Evolutionary conservation across 495 filamentous ascomycete genomes (phyloP), one percentile per base, ranked within the genome.

Genomic region (Halenospora varia): DNA sequence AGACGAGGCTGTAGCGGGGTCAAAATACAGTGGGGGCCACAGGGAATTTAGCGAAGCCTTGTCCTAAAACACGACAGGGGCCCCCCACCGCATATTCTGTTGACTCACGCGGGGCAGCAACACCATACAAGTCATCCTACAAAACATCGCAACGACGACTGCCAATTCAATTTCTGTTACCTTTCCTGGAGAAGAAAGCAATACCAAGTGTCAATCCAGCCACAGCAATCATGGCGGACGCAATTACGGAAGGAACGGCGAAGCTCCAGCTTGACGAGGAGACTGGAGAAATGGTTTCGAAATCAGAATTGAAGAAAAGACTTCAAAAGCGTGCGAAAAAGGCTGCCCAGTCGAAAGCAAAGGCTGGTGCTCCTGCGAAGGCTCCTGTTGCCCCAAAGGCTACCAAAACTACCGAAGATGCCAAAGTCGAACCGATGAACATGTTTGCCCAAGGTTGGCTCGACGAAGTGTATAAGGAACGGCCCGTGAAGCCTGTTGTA

Each of bases 391-490:
- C 65, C 63, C 17, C 60, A 62, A 58, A 56, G 13, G 44, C 29
- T n/a, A 18, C n/a, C 10, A 1, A 42, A 26, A 24, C 42, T 26
- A n/a, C 26, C 26, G 18, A 53, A 2, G 61, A 63, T 17, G 35
- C 25, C 45, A 75, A 75, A 51, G 46, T 69, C 18, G 67, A 77
- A 25, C 62, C 76, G 6, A 69, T 78, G 49, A 88, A 91, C 60
- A 88, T 94, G 77, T 96, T 97, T 81, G 87, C 87, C 71, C 78
- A 84, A 60, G 92, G 91, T 35, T 97, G 89, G 75, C 80, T 96
- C 25, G 80, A 82, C 59, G 82, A 86, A 2, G 90, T 95, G 35
- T 92, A 88, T 77, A 80, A 88, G 53, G 87, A 90, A 71, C 82
- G 87, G 41, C 83, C 89, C 4, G 71, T 77, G 3, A 82, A 84